Evolutionary conservation across 1,284 basidiomycete genomes (phyloP), one percentile per base, ranked within the genome.

Genomic region (Naganishia liquefaciens): DNA sequence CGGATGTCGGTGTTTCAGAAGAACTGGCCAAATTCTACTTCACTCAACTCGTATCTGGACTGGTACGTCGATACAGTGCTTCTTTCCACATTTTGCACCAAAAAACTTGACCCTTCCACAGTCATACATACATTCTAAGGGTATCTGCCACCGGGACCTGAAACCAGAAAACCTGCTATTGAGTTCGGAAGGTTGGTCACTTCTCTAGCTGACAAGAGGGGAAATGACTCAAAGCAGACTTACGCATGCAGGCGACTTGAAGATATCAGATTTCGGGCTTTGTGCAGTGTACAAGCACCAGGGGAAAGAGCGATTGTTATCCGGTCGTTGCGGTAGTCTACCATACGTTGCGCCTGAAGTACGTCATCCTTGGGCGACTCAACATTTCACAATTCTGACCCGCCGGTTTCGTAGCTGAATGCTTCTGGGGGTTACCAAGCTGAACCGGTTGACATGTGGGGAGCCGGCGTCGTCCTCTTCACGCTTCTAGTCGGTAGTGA

Each of bases 271-370:
- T 75, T 99, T 98, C 78, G 96, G 96, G 0, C 83, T 99, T 1
- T 94, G 91, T 39, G 87, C 91, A 0, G 92, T 98, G 0, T 99
- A 88, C 81, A 88, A 87, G 73, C 86, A 95, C 72, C 94, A 94
- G 71, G 91, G 91, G 40, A 86, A 87, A 23, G 90, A 90, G 19
- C 84, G 87, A 68, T 85, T 86, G 19, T 79, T 97, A 51, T 87
- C 83, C 1, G 93, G 93, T 68, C 80, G 89, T 50, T 98, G 95
- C 73, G 95, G 96, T 0, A 96, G 92, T 77, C 77, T 96, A 65
- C 95, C 96, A 0, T 99, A 99, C 76, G 89, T 95, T 17, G 93
- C 93, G 0, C 94, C 93, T 0, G 94, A 96, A 82, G 92, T 91
- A 70, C 62, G 81, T 69, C 70, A 27, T 53, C 33, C 33, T 37